phyloP scores from a whole-genome alignment of 805 yeast genomes.

The Wickerhamiella dianesei region DNA sequence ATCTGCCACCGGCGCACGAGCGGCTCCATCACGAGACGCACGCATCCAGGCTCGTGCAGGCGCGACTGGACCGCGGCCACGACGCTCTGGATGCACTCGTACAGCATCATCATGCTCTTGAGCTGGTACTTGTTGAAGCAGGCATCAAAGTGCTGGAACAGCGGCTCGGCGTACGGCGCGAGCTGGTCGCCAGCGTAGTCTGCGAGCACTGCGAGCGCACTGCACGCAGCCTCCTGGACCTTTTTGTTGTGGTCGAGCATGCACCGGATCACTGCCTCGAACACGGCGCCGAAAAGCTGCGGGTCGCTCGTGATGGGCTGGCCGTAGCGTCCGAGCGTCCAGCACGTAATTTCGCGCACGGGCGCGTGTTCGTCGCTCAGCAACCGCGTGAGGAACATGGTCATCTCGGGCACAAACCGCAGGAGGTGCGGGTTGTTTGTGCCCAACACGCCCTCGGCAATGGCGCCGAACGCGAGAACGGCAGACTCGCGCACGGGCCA shows the following conservation, averaged over 20 bases:
- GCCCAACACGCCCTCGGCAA: conserved; percentile 76
- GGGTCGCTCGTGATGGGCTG: conserved; percentile 61
- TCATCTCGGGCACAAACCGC: conserved; percentile 55
- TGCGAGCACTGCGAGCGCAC: conserved; percentile 70
- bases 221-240: conserved; percentile 92
- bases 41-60: conserved; percentile 41
- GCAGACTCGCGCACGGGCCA: conserved; percentile 94
- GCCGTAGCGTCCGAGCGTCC: conserved; percentile 84
- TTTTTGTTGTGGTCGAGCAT: conserved; percentile 73
- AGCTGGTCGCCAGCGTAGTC: conserved; percentile 59
- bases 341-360: conserved; percentile 85
- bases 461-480: conserved; percentile 88
- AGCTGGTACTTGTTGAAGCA: conserved; percentile 73
- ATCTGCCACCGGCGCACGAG: conserved; percentile 68
- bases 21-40: conserved; percentile 63
- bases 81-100: conserved; percentile 84
- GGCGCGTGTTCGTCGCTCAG: conserved; percentile 63
- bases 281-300: conserved; percentile 58
- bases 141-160: conserved; percentile 53
- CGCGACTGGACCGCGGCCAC: conserved; percentile 60
- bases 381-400: conserved; percentile 75
- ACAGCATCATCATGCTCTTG: conserved; percentile 65
- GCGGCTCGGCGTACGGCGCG: conserved; percentile 47
- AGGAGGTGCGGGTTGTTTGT: conserved; percentile 36
- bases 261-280: conserved; percentile 61